Evolutionary conservation across 169 alveolate genomes (phyloP).

Genomic region (Plasmodium vinckei): DNA sequence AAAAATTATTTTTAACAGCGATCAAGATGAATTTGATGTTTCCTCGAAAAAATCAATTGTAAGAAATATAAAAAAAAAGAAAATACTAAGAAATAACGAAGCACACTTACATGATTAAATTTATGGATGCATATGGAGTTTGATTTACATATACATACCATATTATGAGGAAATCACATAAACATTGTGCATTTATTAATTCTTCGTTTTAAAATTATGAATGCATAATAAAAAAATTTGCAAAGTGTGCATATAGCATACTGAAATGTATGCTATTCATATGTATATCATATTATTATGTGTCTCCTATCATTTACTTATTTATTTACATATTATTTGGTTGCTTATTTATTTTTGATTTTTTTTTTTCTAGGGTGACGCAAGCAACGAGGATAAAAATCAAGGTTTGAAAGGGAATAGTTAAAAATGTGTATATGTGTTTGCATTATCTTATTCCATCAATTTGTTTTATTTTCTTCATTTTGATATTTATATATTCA

Average conservation of each 20-base stretch:
- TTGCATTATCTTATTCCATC: not conserved
- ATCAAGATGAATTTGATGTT: not conserved
- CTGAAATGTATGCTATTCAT: too few species aligned
- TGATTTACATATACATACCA: too few species aligned
- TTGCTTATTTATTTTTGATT: not conserved
- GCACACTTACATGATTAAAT: not conserved
- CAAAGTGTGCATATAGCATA: not conserved
- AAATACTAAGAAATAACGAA: not conserved
- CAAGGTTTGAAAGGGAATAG: constrained; percentile 21
- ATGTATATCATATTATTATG: not conserved
- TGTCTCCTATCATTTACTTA: not conserved
- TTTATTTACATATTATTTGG: not conserved
- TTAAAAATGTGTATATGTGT: not conserved
- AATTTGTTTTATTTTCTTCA: not conserved
- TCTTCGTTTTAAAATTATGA: not conserved
- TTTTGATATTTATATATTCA: constrained; percentile 2
- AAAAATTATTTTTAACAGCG: constrained; percentile 17
- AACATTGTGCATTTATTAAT: too few species aligned
- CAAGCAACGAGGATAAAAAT: constrained; percentile 29
- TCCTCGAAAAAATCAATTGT: constrained; percentile 20
- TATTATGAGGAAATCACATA: too few species aligned
- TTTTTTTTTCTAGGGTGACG: constrained; percentile 24
- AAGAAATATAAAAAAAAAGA: constrained; percentile 19
- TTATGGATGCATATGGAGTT: not conserved
- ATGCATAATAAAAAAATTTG: not conserved